Evolutionary conservation across 83 land plant species (phyloP).

Genomic region (Picea abies): DNA sequence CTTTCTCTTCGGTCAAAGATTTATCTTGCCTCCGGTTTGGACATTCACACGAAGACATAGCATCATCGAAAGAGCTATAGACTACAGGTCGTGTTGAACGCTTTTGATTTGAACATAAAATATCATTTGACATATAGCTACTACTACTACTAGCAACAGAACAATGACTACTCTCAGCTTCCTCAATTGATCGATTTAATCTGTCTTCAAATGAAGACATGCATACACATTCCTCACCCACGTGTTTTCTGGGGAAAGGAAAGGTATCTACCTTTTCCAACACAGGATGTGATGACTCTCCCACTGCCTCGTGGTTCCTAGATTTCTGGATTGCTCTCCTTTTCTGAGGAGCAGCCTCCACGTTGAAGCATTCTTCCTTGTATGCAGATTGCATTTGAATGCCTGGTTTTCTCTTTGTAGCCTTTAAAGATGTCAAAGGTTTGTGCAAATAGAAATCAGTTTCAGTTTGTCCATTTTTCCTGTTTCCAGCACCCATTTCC

Average conservation of each 20-base stretch:
- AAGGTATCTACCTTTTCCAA: slow-evolving; percentile 53
- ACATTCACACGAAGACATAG: slow-evolving; percentile 41
- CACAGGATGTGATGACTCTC: not conserved
- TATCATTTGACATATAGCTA: slow-evolving; percentile 13
- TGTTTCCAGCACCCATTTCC: no score
- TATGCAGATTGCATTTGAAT: no score
- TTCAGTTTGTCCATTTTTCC: no score
- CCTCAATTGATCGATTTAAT: slow-evolving; percentile 31
- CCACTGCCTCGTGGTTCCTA: slow-evolving; percentile 6
- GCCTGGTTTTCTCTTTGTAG: no score
- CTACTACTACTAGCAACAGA: slow-evolving; percentile 67
- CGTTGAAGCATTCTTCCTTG: no score
- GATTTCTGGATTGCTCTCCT: slow-evolving; percentile 8
- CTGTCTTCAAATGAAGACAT: slow-evolving; percentile 42
- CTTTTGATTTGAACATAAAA: slow-evolving; percentile 17
- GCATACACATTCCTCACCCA: slow-evolving; percentile 38
- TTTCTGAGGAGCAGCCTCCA: slow-evolving; percentile 8
- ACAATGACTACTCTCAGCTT: slow-evolving; percentile 42
- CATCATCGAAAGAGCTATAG: slow-evolving; percentile 41
- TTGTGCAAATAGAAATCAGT: no score
- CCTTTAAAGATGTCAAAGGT: no score
- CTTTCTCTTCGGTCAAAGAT: slow-evolving; percentile 26
- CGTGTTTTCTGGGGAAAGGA: slow-evolving; percentile 37
- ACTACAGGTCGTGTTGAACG: slow-evolving; percentile 6
- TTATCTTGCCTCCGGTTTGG: slow-evolving; percentile 20